These are phyloP conservation scores for Hypoxylon sp. DNA, from an alignment of 2,329 filamentous ascomycete species.

Conservation along the genomic window DNA sequence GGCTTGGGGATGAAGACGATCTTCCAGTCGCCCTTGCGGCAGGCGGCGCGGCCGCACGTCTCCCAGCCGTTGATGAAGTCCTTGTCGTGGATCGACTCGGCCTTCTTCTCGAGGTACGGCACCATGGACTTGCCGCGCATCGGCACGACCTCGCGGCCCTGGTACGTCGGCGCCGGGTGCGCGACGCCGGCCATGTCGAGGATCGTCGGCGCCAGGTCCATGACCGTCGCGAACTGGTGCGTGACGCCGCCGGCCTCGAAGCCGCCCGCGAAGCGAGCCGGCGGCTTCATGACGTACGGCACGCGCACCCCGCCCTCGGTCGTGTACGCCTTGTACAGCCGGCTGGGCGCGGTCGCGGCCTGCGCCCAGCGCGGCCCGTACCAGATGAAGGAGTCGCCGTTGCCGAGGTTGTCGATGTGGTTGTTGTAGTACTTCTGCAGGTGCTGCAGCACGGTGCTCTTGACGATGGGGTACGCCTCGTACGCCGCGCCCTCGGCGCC, in stretches of 20 bases:
- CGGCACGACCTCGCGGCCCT: constrained; percentile 45
- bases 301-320: constrained; percentile 61
- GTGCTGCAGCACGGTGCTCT: constrained; percentile 59
- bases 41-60: constrained; percentile 47
- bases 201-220: constrained; percentile 59
- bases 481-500: constrained; percentile 67
- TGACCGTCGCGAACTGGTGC: constrained; percentile 60
- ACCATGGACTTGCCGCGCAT: constrained; percentile 49
- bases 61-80: constrained; percentile 51
- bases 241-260: constrained; percentile 51
- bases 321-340: constrained; percentile 53
- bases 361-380: constrained; percentile 64
- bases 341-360: constrained; percentile 49
- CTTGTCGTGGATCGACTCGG: constrained; percentile 46
- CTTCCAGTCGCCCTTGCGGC: constrained; percentile 50
- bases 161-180: constrained; percentile 61
- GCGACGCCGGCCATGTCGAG: constrained; percentile 56
- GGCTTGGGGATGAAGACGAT: constrained; percentile 57
- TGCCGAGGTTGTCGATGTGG: constrained; percentile 64
- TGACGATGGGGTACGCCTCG: constrained; percentile 65
- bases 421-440: constrained; percentile 66
- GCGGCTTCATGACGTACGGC: constrained; percentile 58
- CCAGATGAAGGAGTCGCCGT: constrained; percentile 66
- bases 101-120: constrained; percentile 40
- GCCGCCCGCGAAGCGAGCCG: constrained; percentile 39